These are phyloP conservation scores for Puccinia polysora DNA, from an alignment of 1,284 basidiomycete genomes.

Conservation along the genomic window DNA sequence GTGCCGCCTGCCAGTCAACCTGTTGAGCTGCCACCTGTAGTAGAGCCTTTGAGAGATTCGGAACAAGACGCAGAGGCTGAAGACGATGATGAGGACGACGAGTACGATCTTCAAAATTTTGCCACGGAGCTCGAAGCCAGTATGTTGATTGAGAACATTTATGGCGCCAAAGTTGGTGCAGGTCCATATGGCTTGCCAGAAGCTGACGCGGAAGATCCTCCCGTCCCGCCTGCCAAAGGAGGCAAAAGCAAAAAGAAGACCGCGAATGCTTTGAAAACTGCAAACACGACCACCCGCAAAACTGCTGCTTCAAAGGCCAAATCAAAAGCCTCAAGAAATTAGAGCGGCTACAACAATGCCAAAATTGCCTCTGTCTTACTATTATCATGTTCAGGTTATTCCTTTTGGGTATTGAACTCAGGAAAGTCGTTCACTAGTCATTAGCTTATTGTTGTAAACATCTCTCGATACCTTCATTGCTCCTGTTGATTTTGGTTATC, in stretches of 20 bases:
- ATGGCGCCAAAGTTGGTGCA: slow-evolving; percentile 9
- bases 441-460: too few species aligned
- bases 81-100: slow-evolving; percentile 29
- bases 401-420: too few species aligned
- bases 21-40: neutral
- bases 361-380: too few species aligned
- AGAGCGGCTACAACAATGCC: too few species aligned
- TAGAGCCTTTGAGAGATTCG: neutral
- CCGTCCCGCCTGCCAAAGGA: neutral
- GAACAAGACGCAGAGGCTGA: slow-evolving; percentile 30
- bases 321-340: too few species aligned
- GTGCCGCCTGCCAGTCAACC: neutral
- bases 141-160: slow-evolving; percentile 31
- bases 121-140: slow-evolving; percentile 35
- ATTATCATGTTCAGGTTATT: too few species aligned
- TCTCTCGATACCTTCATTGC: too few species aligned
- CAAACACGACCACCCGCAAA: slow-evolving; percentile 17
- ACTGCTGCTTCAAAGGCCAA: slow-evolving; percentile 17
- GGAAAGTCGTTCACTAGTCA: too few species aligned
- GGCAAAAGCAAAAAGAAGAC: slow-evolving; percentile 17
- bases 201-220: neutral
- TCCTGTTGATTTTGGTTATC: too few species aligned
- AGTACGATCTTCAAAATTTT: slow-evolving; percentile 18
- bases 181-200: neutral
- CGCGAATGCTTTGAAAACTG: neutral